Evolutionary conservation across 768 basidiomycete species (phyloP).

Genomic region (Xerocomus brunneocitrinus): DNA sequence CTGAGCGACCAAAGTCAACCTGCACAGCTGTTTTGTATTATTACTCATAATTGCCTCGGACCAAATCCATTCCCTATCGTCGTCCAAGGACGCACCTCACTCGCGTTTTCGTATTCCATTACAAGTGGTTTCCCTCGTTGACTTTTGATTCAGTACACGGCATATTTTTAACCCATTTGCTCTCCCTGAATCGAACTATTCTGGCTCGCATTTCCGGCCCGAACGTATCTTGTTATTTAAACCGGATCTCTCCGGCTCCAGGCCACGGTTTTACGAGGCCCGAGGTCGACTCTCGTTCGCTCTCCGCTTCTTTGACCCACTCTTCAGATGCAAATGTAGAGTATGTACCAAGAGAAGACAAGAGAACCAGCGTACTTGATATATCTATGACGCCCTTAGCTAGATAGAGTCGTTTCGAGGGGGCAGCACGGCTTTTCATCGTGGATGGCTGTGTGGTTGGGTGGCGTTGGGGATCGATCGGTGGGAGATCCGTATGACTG

Average conservation of each 20-base stretch:
- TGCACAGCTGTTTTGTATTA: slow-evolving; percentile 26
- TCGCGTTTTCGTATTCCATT: slow-evolving; percentile 19
- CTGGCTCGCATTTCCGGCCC: slow-evolving; percentile 8
- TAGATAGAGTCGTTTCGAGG: not conserved
- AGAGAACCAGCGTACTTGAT: slow-evolving; percentile 9
- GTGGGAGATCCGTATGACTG: slow-evolving; percentile 1
- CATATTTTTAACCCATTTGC: slow-evolving; percentile 12
- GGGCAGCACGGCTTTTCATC: not conserved
- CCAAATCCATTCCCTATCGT: slow-evolving; percentile 16
- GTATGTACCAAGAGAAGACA: slow-evolving; percentile 3
- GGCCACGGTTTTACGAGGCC: slow-evolving; percentile 6
- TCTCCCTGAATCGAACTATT: slow-evolving; percentile 18
- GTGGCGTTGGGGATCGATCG: slow-evolving; percentile 7
- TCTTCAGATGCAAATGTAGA: not conserved
- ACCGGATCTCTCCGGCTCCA: slow-evolving; percentile 17
- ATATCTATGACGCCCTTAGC: slow-evolving; percentile 18
- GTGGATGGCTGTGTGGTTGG: not conserved
- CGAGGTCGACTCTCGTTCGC: slow-evolving; percentile 3
- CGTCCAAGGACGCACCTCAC: slow-evolving; percentile 19
- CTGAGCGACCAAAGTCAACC: slow-evolving; percentile 12
- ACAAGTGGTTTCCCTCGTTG: slow-evolving; percentile 12
- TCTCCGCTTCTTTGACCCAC: slow-evolving; percentile 2
- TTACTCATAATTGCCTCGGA: slow-evolving; percentile 34
- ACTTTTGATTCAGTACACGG: slow-evolving; percentile 16
- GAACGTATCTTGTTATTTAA: slow-evolving; percentile 24